These are phyloP conservation scores for Oidium heveae DNA, from an alignment of 2,329 filamentous ascomycete genomes.

Conservation along the genomic window DNA sequence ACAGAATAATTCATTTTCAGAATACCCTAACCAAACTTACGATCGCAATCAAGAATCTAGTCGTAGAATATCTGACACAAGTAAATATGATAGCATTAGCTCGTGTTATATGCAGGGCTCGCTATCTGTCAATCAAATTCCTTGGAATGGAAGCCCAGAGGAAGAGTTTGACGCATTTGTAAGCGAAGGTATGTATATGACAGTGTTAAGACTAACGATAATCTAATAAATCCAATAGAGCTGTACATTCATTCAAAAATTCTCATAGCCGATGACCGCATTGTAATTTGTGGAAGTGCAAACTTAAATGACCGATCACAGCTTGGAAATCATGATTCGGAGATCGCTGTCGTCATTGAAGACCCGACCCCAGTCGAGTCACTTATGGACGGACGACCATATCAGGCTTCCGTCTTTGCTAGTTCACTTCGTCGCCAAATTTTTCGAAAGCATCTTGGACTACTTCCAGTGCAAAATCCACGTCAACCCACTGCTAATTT, in stretches of 20 bases:
- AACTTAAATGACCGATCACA: constrained; percentile 42
- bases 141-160: constrained; percentile 28
- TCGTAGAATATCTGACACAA: constrained; percentile 21
- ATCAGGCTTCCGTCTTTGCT: constrained; percentile 49
- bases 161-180: constrained; percentile 35
- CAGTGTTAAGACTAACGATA: neutral
- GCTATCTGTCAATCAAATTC: constrained; percentile 33
- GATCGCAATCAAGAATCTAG: constrained; percentile 46
- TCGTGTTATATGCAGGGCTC: constrained; percentile 66
- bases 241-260: constrained; percentile 42
- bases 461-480: constrained; percentile 49
- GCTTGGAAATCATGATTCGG: constrained; percentile 61
- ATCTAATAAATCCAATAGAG: constrained; percentile 14
- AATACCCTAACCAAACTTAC: constrained; percentile 14
- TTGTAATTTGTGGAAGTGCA: constrained; percentile 54
- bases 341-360: constrained; percentile 75
- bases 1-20: constrained; percentile 13
- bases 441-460: constrained; percentile 76
- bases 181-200: constrained; percentile 18
- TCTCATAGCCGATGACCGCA: constrained; percentile 57
- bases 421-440: constrained; percentile 60
- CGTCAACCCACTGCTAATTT: constrained; percentile 49
- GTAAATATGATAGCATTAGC: constrained; percentile 51
- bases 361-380: constrained; percentile 46
- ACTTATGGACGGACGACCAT: constrained; percentile 48